Conservation (phyloP, 2,329 filamentous ascomycete species). For the Zasmidium cellare region DNA sequence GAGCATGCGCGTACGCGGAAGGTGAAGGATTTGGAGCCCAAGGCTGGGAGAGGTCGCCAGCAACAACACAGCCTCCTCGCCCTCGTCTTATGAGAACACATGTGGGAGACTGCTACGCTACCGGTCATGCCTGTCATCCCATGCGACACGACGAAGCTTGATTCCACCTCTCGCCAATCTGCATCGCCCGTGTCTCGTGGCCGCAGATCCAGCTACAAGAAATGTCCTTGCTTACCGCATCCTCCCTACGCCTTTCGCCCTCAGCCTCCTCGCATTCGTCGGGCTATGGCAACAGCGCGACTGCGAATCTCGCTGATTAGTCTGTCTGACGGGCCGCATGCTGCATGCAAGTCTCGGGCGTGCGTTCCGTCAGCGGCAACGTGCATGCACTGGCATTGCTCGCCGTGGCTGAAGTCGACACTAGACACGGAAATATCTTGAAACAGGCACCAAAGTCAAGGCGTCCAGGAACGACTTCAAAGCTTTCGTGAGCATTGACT, state of each 20-base stretch:
- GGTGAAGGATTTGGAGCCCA: no score
- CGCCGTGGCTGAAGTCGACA: neutral
- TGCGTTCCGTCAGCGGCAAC: neutral
- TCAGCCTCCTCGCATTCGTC: neutral
- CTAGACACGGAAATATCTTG: neutral
- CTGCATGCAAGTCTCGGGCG: neutral
- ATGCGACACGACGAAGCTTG: neutral
- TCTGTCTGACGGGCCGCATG: no score
- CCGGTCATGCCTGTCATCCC: conserved; percentile 1
- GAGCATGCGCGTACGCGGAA: no score
- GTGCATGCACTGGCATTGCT: neutral
- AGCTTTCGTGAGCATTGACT: neutral
- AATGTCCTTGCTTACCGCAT: neutral
- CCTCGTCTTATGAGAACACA: no score
- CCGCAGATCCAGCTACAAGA: neutral
- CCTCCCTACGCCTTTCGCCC: neutral
- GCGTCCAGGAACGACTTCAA: neutral
- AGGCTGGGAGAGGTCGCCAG: neutral
- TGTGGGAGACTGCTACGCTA: no score
- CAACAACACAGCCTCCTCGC: conserved; percentile 1
- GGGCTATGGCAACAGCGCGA: neutral
- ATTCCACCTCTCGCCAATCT: neutral
- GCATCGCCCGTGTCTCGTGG: neutral
- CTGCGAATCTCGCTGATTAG: neutral
- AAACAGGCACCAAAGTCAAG: neutral